These are phyloP conservation scores for Rhynchospora tenuis DNA, from an alignment of 176 grass and related monocot species.

Conservation along the genomic window DNA sequence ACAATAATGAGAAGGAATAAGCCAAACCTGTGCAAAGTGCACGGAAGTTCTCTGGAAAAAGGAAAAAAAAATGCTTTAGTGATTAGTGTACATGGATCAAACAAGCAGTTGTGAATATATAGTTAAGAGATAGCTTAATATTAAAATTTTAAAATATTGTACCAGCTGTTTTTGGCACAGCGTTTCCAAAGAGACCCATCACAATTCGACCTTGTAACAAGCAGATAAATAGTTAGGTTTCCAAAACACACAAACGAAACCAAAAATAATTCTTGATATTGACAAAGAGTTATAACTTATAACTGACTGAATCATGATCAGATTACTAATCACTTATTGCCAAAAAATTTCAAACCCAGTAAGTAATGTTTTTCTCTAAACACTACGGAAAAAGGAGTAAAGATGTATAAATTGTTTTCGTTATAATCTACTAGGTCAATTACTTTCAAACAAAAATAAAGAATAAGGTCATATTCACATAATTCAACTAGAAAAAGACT, in stretches of 20 bases:
- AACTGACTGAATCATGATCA: neutral
- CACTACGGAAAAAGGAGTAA: neutral
- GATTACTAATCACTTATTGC: neutral
- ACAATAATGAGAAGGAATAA: neutral
- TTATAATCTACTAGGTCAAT: neutral
- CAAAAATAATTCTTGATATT: neutral
- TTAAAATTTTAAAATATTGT: conserved; percentile 1
- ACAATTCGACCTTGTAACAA: conserved; percentile 72
- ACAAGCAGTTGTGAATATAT: neutral
- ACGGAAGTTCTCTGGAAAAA: conserved; percentile 79
- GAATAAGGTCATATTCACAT: neutral
- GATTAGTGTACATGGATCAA: neutral
- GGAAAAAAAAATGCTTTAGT: neutral
- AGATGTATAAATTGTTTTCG: neutral
- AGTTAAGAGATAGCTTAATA: neutral
- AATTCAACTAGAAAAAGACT: neutral
- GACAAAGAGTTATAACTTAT: neutral
- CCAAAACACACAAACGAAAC: neutral
- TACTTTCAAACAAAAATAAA: too few relatives aligned
- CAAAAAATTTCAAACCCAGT: neutral
- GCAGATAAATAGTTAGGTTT: conserved; percentile 19
- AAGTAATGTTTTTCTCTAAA: neutral
- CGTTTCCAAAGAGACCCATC: conserved; percentile 90
- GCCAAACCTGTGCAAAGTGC: conserved; percentile 89
- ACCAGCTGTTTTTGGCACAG: conserved; percentile 98